phyloP scores from a whole-genome alignment of 441 rosid genomes.

The Adansonia rubrostipa region DNA sequence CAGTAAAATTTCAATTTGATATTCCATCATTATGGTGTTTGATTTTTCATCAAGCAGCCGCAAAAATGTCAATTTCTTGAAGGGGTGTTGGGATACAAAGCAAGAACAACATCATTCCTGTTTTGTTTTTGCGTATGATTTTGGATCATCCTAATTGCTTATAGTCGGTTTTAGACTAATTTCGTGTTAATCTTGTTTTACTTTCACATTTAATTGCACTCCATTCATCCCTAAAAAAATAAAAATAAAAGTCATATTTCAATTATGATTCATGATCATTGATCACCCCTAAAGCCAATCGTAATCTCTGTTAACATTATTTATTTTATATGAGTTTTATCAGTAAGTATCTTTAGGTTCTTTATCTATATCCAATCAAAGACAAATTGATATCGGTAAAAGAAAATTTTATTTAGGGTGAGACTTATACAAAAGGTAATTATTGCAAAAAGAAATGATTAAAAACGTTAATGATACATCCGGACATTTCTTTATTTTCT shows the following conservation, averaged over 20 bases:
- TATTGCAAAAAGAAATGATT: neutral
- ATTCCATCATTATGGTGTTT: slow-evolving; percentile 24
- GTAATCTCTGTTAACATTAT: neutral
- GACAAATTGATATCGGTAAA: neutral
- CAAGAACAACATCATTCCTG: slow-evolving; percentile 13
- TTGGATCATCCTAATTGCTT: neutral
- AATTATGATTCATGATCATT: neutral
- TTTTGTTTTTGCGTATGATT: slow-evolving; percentile 11
- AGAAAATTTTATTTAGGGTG: neutral
- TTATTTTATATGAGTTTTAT: too few species aligned
- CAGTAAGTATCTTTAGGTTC: too few species aligned
- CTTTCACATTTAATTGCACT: slow-evolving; percentile 7
- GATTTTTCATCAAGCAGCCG: slow-evolving; percentile 22
- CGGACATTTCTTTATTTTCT: too few species aligned
- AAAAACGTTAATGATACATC: too few species aligned
- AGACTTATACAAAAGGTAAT: neutral
- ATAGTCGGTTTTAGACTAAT: neutral
- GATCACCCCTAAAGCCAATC: neutral
- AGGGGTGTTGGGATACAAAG: slow-evolving; percentile 16
- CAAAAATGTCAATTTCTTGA: slow-evolving; percentile 11
- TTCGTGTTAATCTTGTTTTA: slow-evolving; percentile 6
- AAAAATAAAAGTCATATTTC: neutral
- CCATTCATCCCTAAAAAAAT: neutral
- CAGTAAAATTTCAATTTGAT: neutral
- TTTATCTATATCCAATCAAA: too few species aligned